A percentile compares a stretch with the other conserved stretches of the same genome.
Evolutionary conservation across 257 asterid species (phyloP).

Genomic region (Craterostigma plantagineum): DNA sequence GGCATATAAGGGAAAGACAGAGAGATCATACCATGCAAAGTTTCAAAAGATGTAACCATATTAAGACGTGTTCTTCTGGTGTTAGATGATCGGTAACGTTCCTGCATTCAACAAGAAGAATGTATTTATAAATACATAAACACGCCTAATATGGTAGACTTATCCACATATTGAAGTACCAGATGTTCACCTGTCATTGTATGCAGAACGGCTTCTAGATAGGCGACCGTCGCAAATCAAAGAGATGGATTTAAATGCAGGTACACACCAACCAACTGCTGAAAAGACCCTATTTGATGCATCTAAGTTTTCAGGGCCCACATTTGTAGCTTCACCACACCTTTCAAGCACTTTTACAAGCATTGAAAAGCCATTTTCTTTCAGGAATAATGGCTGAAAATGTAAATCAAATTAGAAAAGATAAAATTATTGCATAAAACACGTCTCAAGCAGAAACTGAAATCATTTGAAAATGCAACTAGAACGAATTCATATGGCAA

Average conservation of each 20-base stretch:
- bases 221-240: conserved; percentile 33
- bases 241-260: conserved; percentile 45
- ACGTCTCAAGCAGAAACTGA: conserved; percentile 1
- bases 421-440: conserved; percentile 4
- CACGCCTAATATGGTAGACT: conserved; percentile 1
- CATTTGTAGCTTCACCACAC: conserved; percentile 33
- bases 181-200: conserved; percentile 47
- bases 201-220: conserved; percentile 25
- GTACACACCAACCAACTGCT: conserved; percentile 47
- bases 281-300: conserved; percentile 22
- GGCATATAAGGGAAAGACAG: conserved; percentile 1
- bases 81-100: conserved; percentile 24
- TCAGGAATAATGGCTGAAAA: conserved; percentile 51
- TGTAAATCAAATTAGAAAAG: conserved; percentile 10
- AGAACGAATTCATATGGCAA: background rate
- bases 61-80: conserved; percentile 30
- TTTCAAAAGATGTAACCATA: conserved; percentile 39
- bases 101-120: conserved; percentile 26
- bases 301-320: conserved; percentile 20
- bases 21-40: conserved; percentile 15
- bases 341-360: conserved; percentile 47
- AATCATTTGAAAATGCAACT: background rate
- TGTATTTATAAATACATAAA: background rate
- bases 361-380: conserved; percentile 52
- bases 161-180: conserved; percentile 5